Percentiles rank a stretch among this genome's conserved stretches.
Conservation (phyloP, 2,329 filamentous ascomycete genomes). For the Dactylellina parvicollis region DNA sequence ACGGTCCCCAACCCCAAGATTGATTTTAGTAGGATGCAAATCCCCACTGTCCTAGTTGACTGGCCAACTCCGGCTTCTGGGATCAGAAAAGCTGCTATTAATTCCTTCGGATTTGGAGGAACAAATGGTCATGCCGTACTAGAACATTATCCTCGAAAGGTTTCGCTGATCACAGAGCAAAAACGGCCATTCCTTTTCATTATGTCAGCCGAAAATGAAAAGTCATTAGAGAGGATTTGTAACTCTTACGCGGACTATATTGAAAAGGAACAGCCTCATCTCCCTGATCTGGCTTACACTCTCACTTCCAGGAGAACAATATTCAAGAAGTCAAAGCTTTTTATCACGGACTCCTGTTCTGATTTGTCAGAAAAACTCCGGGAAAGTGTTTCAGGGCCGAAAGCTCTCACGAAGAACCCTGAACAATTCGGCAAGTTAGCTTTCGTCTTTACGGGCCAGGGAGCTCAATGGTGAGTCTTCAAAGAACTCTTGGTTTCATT, state of each 20-base stretch:
- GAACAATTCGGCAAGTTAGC: slow-evolving; percentile 15
- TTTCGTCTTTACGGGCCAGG: slow-evolving; percentile 62
- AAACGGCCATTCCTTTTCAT: slow-evolving; percentile 17
- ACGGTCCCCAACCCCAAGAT: slow-evolving; percentile 38
- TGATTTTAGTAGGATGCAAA: slow-evolving; percentile 46
- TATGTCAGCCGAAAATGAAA: slow-evolving; percentile 17
- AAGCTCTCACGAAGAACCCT: slow-evolving; percentile 2
- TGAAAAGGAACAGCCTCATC: slow-evolving; percentile 8
- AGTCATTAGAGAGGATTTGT: slow-evolving; percentile 7
- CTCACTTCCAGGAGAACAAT: slow-evolving; percentile 69
- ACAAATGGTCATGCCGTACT: slow-evolving; percentile 55
- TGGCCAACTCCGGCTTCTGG: slow-evolving; percentile 1
- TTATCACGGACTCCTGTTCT: slow-evolving; percentile 10
- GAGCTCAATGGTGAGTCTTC: slow-evolving; percentile 60
- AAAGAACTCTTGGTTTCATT: not conserved
- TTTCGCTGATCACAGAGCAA: not conserved
- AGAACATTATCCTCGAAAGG: slow-evolving; percentile 2
- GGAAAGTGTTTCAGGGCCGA: not conserved
- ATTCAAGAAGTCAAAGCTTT: slow-evolving; percentile 10
- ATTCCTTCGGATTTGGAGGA: slow-evolving; percentile 60
- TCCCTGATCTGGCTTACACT: slow-evolving; percentile 71
- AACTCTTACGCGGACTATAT: slow-evolving; percentile 26
- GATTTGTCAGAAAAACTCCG: slow-evolving; percentile 6
- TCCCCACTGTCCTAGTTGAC: slow-evolving; percentile 6
- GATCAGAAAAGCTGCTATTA: slow-evolving; percentile 53